phyloP scores from a whole-genome alignment of 202 grass and related monocot species.

The Dendrocalamus latiflorus region DNA sequence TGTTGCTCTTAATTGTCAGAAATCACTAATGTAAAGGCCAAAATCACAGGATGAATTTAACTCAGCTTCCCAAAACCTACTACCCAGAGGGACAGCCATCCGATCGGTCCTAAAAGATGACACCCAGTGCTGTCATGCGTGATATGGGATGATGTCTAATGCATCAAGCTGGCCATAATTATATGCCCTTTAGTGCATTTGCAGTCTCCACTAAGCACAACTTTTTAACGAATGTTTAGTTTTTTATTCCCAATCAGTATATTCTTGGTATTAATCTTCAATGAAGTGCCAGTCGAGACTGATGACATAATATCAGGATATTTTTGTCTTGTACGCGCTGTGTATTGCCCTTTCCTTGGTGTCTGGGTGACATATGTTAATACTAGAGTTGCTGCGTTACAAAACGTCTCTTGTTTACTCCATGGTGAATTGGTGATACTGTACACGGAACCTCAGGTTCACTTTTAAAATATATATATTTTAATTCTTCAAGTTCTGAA shows the following conservation, averaged over 20 bases:
- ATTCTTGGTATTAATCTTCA: not conserved
- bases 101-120: not conserved
- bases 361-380: not conserved
- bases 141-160: conserved; percentile 6
- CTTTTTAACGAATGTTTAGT: not conserved
- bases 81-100: not conserved
- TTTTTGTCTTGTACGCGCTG: not conserved
- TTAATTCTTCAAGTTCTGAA: conserved; percentile 23
- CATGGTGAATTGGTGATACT: not conserved
- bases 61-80: not conserved
- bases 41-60: not conserved
- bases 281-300: not conserved
- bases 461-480: not conserved
- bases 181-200: not conserved
- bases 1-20: not conserved
- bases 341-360: not conserved
- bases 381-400: not conserved
- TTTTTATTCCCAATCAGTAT: not conserved
- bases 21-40: conserved; percentile 6
- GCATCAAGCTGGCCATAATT: not conserved
- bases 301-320: not conserved
- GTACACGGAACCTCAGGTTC: not conserved
- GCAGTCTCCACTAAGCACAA: not conserved
- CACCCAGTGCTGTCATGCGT: not conserved
- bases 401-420: conserved; percentile 10